Evolutionary conservation across 257 asterid genomes (phyloP).

Genomic region (Craterostigma plantagineum): DNA sequence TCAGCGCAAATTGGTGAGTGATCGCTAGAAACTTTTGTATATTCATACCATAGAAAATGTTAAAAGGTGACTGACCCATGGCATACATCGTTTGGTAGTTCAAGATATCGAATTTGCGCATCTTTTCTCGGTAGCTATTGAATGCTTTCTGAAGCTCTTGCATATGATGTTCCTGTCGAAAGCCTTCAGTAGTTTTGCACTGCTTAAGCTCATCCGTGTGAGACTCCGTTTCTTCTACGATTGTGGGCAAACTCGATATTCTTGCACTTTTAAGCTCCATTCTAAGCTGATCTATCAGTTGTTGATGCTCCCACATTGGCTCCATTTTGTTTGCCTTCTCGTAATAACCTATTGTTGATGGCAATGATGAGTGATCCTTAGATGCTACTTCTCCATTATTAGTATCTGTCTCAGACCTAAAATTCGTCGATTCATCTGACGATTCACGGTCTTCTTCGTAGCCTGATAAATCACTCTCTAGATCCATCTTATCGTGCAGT

Average conservation of each 20-base stretch:
- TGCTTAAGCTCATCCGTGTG: conserved; percentile 45
- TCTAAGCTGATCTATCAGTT: conserved; percentile 51
- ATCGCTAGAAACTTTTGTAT: not conserved
- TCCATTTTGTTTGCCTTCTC: conserved; percentile 31
- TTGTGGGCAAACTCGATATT: conserved; percentile 54
- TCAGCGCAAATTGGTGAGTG: not conserved
- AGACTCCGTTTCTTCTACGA: conserved; percentile 48
- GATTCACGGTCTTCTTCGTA: conserved; percentile 2
- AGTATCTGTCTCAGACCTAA: conserved; percentile 26
- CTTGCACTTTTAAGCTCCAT: conserved; percentile 45
- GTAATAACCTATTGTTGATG: too few species aligned
- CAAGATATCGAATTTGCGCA: conserved; percentile 57
- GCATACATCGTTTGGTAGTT: conserved; percentile 77
- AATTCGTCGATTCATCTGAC: conserved; percentile 1
- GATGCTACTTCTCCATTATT: not conserved
- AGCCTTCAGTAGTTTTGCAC: conserved; percentile 40
- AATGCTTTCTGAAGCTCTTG: conserved; percentile 39
- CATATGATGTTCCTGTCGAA: conserved; percentile 31
- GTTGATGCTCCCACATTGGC: conserved; percentile 64
- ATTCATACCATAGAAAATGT: not conserved
- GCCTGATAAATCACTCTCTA: conserved; percentile 7
- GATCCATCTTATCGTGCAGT: conserved; percentile 9
- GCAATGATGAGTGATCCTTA: too few species aligned
- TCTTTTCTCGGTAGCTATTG: conserved; percentile 40
- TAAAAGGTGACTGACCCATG: conserved; percentile 62